Evolutionary conservation across 2,329 filamentous ascomycete species (phyloP), one percentile per base, ranked within the genome.

Genomic region (Cytospora paraplurivora): DNA sequence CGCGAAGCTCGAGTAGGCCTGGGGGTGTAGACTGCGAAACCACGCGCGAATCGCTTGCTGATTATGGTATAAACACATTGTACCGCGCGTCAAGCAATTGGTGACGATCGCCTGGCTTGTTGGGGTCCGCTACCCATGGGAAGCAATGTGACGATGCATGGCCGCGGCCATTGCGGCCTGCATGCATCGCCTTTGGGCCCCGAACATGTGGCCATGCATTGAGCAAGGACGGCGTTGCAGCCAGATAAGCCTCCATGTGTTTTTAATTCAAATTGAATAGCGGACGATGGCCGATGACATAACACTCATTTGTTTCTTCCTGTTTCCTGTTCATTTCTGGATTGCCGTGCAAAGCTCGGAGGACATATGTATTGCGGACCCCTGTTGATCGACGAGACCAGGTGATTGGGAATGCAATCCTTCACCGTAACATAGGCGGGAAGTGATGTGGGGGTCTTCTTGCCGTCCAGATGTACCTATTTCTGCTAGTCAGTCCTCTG

Each of bases 401-500:
- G 44, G n/a, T 47, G 8, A 4, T 21, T 44, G 41, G 38, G 21
- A 47, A 21, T 21, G 44, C 44, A 7, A 19, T 21, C 44, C n/a
- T 34, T 69, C 72, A 44, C 13, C 35, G 15, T 65, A 53, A 54
- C 21, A 62, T 38, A 49, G 38, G 12, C 12, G 58, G 41, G 15
- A 49, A 21, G 10, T 61, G 51, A 38, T 61, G 38, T 33, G 6
- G 34, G 17, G 71, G 73, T 54, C 69, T 71, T 54, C 71, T 69
- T 19, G 72, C 75, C 21, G 73, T 76, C 70, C 72, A 76, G 33
- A 75, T 69, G 62, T 75, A 72, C 51, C 75, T 77, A 59, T 8
- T 49, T 49, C 10, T 19, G n/a, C 8, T 8, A 47, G 44, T 47
- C 10, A 47, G 44, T 47, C 17, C 11, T 47, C n/a, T 21, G n/a